Base-by-base conservation (phyloP, 1,139 yeast species). In the Taphrina wiesneri region DNA sequence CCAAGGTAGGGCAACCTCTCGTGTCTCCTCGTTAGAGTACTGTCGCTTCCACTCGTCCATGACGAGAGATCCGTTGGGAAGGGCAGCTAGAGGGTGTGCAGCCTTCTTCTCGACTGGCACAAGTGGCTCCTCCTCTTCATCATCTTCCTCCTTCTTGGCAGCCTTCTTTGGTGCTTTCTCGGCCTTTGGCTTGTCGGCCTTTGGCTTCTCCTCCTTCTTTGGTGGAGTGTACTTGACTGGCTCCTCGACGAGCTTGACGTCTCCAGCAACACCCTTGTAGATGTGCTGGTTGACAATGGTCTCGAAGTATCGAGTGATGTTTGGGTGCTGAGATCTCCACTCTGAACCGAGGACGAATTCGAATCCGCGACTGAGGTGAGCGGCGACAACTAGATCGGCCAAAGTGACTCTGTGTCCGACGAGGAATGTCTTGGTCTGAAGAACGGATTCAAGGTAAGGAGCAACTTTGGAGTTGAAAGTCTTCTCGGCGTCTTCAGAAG, bases 1-100 rank as follows among this genome's bases (percentile, higher is more conserved):
- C 93, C 95, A 93, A 77, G 98, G 98, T 74, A 93, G 83, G 73
- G 98, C 97, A 73, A 79, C 85, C 78, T 86, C 88, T 82, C 98
- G 90, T 76, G 98, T 92, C 77, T 93, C 98, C 81, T 91, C 95
- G 85, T 93, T 93, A 72, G 98, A 92, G 87, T 93, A 95, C 72
- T 80, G 80, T 83, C 97, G 88, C 88, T 93, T 93, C 96, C 97
- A 92, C 79, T 90, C 96, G 76, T 93, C 98, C 72, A 93, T 76
- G 70, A 85, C 81, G 75, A 88, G 82, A 19, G 52, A 36, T 71
- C 78, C 77, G 46, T 93, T 78, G 74, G 96, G 96, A 71, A 92
- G 85, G 68, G 83, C 82, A 78, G 86, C 96, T 78, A 92, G 86
- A 76, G 98, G 98, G 81, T 93, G 99, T 80, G 88, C 88, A 73